phyloP scores from a whole-genome alignment of 306 rosid genomes.

The Rosa persica region DNA sequence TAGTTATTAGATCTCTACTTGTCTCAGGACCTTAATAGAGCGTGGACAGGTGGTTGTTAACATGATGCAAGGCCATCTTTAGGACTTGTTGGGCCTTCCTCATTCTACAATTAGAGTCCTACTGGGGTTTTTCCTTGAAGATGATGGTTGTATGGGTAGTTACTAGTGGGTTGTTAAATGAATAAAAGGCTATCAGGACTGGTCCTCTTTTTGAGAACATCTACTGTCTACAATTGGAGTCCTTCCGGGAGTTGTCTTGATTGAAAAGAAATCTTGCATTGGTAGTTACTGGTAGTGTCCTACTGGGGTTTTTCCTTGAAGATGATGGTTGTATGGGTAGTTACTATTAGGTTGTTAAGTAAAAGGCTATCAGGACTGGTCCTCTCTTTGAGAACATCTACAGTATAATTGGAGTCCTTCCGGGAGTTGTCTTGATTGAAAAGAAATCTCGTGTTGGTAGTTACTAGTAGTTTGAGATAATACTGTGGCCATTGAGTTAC shows the following conservation, averaged over 20 bases:
- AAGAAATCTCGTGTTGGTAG: background rate
- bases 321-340: background rate
- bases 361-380: background rate
- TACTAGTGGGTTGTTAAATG: background rate
- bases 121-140: background rate
- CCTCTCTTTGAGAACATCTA: background rate
- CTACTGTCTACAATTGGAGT: background rate
- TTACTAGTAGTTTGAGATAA: background rate
- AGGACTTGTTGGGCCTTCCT: background rate
- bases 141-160: background rate
- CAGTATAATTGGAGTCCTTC: background rate
- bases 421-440: background rate
- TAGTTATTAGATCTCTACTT: background rate
- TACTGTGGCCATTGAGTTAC: background rate
- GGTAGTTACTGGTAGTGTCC: background rate
- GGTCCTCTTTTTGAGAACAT: background rate
- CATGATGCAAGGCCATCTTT: background rate
- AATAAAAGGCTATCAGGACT: background rate
- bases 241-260: background rate
- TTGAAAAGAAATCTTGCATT: background rate
- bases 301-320: background rate
- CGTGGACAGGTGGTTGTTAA: background rate
- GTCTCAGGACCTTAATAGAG: background rate
- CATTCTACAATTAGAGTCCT: background rate
- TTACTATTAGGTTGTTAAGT: background rate